These are phyloP conservation scores for Huntiella bhutanensis DNA, from an alignment of 2,329 filamentous ascomycete species.

Conservation along the genomic window DNA sequence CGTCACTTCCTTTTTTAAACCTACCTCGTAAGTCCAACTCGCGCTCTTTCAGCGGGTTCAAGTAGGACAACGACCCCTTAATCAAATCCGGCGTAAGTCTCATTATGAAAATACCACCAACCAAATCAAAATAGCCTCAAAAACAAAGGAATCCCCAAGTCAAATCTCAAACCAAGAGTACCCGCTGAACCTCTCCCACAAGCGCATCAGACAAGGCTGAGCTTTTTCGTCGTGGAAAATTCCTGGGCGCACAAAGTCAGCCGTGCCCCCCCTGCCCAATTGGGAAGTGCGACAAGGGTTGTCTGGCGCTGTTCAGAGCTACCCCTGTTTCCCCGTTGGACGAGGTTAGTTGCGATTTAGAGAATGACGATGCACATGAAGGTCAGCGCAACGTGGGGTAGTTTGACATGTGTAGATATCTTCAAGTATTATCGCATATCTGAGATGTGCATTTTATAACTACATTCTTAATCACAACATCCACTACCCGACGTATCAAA, in stretches of 20 bases:
- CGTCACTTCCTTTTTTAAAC: slow-evolving; percentile 66
- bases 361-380: too few relatives aligned
- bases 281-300: too few relatives aligned
- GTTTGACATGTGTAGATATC: not conserved
- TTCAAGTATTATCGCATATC: not conserved
- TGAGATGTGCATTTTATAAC: too few relatives aligned
- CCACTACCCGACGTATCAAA: too few relatives aligned
- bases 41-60: slow-evolving; percentile 96
- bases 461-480: too few relatives aligned
- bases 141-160: not conserved
- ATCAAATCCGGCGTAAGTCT: slow-evolving; percentile 92
- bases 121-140: too few relatives aligned
- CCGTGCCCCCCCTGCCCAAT: not conserved
- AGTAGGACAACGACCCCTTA: slow-evolving; percentile 84
- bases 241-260: slow-evolving; percentile 1
- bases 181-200: not conserved
- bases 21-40: slow-evolving; percentile 99
- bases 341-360: too few relatives aligned
- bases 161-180: not conserved
- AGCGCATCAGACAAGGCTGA: slow-evolving; percentile 8
- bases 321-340: too few relatives aligned
- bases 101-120: slow-evolving; percentile 35
- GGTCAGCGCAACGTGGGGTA: too few relatives aligned
- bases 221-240: slow-evolving; percentile 3
- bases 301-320: too few relatives aligned